Evolutionary conservation across 768 basidiomycete genomes (phyloP).

Genomic region (Pleurotus sapidus): DNA sequence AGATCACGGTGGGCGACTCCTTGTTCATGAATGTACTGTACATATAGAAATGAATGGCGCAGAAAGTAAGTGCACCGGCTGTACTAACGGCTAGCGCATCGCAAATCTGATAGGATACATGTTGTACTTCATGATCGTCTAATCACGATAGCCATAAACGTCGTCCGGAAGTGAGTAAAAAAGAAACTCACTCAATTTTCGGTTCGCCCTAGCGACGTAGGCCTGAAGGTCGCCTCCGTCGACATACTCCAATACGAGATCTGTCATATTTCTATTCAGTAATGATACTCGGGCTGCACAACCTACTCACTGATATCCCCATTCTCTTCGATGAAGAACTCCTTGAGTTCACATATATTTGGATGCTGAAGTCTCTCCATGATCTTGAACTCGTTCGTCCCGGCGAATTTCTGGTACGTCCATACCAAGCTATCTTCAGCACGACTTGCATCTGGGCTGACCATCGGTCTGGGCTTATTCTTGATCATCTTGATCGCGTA

Average conservation of each 20-base stretch:
- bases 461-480: conserved; percentile 27
- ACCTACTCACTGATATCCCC: conserved; percentile 52
- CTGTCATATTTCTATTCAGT: conserved; percentile 27
- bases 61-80: background rate
- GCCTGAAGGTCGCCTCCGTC: conserved; percentile 89
- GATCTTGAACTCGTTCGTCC: conserved; percentile 70
- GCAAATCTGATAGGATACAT: conserved; percentile 82
- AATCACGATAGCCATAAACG: conserved; percentile 6
- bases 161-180: background rate
- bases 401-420: conserved; percentile 4
- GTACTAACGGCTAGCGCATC: conserved; percentile 64
- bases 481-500: conserved; percentile 89
- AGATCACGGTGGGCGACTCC: conserved; percentile 94
- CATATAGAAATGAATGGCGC: background rate
- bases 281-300: too few species aligned
- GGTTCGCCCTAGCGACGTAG: conserved; percentile 56
- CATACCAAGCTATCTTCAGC: conserved; percentile 39
- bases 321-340: conserved; percentile 69
- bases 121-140: conserved; percentile 57
- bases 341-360: conserved; percentile 79
- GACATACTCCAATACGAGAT: conserved; percentile 81
- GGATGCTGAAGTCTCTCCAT: conserved; percentile 73
- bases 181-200: conserved; percentile 45
- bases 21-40: conserved; percentile 63
- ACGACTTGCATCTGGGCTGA: conserved; percentile 21